phyloP scores from a whole-genome alignment of 2,329 filamentous ascomycete genomes.

The Chrysoporthe deuterocubensis region DNA sequence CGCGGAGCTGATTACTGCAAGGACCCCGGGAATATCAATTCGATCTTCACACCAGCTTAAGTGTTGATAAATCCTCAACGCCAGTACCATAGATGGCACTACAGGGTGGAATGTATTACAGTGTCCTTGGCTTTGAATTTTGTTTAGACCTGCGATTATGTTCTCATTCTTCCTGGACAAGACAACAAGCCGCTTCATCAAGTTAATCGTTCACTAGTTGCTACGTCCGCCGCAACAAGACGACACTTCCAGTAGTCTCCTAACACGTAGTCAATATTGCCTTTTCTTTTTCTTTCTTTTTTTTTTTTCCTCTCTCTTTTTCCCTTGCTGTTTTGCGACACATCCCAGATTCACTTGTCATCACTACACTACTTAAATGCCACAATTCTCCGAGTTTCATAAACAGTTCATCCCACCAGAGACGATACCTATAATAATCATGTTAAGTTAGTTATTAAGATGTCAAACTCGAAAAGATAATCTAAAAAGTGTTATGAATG shows the following conservation, averaged over 20 bases:
- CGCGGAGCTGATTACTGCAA: background rate
- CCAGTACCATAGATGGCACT: background rate
- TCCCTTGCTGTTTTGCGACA: background rate
- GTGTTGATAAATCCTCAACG: background rate
- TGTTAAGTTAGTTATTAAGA: too few relatives aligned
- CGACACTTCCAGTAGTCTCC: background rate
- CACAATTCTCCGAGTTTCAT: too few relatives aligned
- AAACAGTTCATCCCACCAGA: too few relatives aligned
- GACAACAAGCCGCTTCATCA: background rate
- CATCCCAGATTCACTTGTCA: background rate
- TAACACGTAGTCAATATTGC: background rate
- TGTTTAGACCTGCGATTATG: background rate
- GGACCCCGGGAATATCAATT: background rate
- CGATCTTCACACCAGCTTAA: background rate
- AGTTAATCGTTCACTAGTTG: background rate
- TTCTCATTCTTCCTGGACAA: background rate
- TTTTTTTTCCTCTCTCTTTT: background rate
- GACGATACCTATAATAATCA: too few relatives aligned
- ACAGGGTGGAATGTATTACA: background rate
- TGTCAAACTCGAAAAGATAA: too few relatives aligned
- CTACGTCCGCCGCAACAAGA: background rate
- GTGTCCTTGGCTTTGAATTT: background rate
- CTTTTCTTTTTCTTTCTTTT: background rate
- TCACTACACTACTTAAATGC: too few relatives aligned
- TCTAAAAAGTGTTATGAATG: too few relatives aligned